These are phyloP conservation scores for Dimargaris cristalligena DNA, from an alignment of 192 early-diverging fungal genomes.

Conservation along the genomic window DNA sequence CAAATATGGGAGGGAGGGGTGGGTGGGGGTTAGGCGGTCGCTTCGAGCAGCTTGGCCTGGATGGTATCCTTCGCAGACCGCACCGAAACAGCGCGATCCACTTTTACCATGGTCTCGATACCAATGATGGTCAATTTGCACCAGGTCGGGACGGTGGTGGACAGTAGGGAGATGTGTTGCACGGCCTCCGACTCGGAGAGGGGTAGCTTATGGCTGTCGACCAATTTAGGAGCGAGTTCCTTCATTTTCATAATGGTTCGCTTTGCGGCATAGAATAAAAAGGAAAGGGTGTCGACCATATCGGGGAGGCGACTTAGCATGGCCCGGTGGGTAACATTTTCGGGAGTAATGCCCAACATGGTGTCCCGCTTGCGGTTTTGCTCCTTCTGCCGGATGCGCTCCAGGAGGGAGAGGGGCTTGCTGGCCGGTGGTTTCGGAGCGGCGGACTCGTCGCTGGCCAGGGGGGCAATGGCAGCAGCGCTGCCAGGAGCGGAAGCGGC, in stretches of 20 bases:
- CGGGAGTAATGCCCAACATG: not conserved
- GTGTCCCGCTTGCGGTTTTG: slow-evolving; percentile 15
- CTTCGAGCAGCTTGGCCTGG: not conserved
- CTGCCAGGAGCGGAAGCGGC: not conserved
- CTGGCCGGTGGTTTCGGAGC: not conserved
- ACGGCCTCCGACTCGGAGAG: slow-evolving; percentile 8
- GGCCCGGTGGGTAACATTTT: slow-evolving; percentile 15
- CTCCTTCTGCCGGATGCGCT: slow-evolving; percentile 30
- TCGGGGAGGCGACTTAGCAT: slow-evolving; percentile 25
- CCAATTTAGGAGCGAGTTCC: slow-evolving; percentile 22
- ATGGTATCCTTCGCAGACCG: not conserved
- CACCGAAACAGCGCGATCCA: not conserved
- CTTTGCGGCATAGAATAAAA: slow-evolving; percentile 25
- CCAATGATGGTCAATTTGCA: not conserved
- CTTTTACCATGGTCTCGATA: not conserved
- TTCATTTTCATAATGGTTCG: slow-evolving; percentile 18
- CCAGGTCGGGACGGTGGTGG: slow-evolving; percentile 7
- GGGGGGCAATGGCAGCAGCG: not conserved
- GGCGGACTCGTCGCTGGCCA: not conserved
- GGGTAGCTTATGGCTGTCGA: slow-evolving; percentile 12
- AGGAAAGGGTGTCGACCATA: slow-evolving; percentile 22
- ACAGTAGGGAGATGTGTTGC: not conserved
- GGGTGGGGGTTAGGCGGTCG: too few relatives aligned
- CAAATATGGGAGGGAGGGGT: too few relatives aligned
- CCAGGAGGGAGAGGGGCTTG: slow-evolving; percentile 15